phyloP scores from a whole-genome alignment of 2,329 filamentous ascomycete species.

The Cadophora luteo-olivacea region DNA sequence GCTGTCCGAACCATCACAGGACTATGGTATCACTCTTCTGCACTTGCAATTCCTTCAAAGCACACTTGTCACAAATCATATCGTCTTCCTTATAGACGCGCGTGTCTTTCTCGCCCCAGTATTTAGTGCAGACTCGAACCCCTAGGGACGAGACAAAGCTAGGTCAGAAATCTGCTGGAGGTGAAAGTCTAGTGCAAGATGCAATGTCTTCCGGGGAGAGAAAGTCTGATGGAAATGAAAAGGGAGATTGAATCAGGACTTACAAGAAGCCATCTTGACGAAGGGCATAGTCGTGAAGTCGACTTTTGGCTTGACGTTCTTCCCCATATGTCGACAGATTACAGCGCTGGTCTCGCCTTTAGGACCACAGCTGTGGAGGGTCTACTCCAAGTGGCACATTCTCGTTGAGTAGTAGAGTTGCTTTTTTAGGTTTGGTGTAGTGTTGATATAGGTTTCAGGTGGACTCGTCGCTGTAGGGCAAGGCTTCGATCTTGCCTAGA shows the following conservation, averaged over 20 bases:
- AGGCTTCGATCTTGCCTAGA: too few relatives aligned
- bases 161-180: too few relatives aligned
- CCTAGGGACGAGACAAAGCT: not conserved
- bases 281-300: not conserved
- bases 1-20: too few relatives aligned
- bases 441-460: too few relatives aligned
- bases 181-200: too few relatives aligned
- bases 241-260: not conserved
- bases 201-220: too few relatives aligned
- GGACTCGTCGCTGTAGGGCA: too few relatives aligned
- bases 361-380: not conserved
- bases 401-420: not conserved
- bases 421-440: too few relatives aligned
- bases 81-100: not conserved
- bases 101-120: not conserved
- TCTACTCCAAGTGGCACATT: not conserved
- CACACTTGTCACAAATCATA: not conserved
- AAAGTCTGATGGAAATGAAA: not conserved
- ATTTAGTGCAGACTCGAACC: not conserved
- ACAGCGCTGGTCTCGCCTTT: not conserved
- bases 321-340: not conserved
- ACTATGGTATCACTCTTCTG: not conserved
- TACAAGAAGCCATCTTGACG: not conserved
- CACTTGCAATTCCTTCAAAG: not conserved
- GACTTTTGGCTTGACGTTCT: not conserved